Evolutionary conservation across 169 alveolate species (phyloP).

Genomic region (Gregarina niphandrodes): DNA sequence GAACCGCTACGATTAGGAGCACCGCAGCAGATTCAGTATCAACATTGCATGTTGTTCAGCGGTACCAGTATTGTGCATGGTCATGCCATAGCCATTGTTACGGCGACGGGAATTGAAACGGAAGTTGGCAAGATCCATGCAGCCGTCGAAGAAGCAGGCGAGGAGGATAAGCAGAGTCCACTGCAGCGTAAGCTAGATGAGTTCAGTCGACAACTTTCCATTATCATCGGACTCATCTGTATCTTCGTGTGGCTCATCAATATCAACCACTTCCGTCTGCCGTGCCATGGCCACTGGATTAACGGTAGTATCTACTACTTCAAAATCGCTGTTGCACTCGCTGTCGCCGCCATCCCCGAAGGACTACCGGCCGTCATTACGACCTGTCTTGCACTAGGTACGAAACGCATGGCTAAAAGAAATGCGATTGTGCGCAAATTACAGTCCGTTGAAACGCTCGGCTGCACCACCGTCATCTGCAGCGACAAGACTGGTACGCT

Average conservation of each 20-base stretch:
- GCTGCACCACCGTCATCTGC: slow-evolving; percentile 93
- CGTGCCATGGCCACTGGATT: slow-evolving; percentile 72
- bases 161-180: slow-evolving; percentile 77
- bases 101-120: slow-evolving; percentile 85
- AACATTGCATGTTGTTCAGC: slow-evolving; percentile 65
- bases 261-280: slow-evolving; percentile 72
- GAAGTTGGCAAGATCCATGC: slow-evolving; percentile 87
- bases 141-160: slow-evolving; percentile 65
- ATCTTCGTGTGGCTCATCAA: slow-evolving; percentile 84
- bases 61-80: slow-evolving; percentile 78
- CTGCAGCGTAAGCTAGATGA: slow-evolving; percentile 77
- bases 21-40: slow-evolving; percentile 39
- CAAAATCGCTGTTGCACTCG: slow-evolving; percentile 91
- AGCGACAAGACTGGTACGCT: slow-evolving; percentile 97
- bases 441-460: slow-evolving; percentile 89
- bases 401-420: slow-evolving; percentile 79
- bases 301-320: slow-evolving; percentile 84
- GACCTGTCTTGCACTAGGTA: slow-evolving; percentile 88
- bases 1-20: slow-evolving; percentile 20
- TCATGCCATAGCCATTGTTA: slow-evolving; percentile 69
- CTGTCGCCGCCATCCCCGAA: slow-evolving; percentile 99
- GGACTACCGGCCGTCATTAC: slow-evolving; percentile 98
- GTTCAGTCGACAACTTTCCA: slow-evolving; percentile 41
- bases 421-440: slow-evolving; percentile 83
- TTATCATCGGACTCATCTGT: slow-evolving; percentile 37